Conservation (phyloP, 164 flowering plant genomes). For the Protea cynaroides region DNA sequence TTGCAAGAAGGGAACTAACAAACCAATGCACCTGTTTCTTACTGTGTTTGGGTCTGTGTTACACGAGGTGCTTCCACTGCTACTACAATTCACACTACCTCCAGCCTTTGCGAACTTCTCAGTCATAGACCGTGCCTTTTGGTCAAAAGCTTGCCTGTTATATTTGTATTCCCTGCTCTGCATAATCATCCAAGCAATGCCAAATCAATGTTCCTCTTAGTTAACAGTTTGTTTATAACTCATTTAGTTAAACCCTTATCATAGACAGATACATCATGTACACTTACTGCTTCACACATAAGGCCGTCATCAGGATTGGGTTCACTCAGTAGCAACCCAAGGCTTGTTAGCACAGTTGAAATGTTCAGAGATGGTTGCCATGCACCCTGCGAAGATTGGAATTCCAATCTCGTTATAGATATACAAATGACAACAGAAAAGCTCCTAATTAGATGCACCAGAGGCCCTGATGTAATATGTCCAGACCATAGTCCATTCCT, state of each 20-base stretch:
- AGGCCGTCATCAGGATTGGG: conserved; percentile 96
- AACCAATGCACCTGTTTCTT: neutral
- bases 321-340: conserved; percentile 73
- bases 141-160: conserved; percentile 69
- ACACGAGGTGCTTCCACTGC: conserved; percentile 16
- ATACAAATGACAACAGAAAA: neutral
- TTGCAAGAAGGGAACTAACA: neutral
- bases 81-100: conserved; percentile 17
- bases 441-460: neutral
- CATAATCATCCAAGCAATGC: conserved; percentile 19
- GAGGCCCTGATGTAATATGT: neutral
- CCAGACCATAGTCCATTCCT: neutral
- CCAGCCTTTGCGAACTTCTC: conserved; percentile 59
- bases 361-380: conserved; percentile 95
- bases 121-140: conserved; percentile 75
- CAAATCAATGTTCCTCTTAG: neutral
- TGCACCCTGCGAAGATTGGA: conserved; percentile 53
- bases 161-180: conserved; percentile 90
- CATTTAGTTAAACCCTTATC: neutral
- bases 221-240: neutral
- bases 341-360: conserved; percentile 74
- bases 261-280: neutral
- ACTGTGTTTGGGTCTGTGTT: conserved; percentile 20
- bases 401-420: neutral
- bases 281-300: conserved; percentile 83